Evolutionary conservation across 768 basidiomycete species (phyloP).

Genomic region (Lanmaoa pseudosensibilis): DNA sequence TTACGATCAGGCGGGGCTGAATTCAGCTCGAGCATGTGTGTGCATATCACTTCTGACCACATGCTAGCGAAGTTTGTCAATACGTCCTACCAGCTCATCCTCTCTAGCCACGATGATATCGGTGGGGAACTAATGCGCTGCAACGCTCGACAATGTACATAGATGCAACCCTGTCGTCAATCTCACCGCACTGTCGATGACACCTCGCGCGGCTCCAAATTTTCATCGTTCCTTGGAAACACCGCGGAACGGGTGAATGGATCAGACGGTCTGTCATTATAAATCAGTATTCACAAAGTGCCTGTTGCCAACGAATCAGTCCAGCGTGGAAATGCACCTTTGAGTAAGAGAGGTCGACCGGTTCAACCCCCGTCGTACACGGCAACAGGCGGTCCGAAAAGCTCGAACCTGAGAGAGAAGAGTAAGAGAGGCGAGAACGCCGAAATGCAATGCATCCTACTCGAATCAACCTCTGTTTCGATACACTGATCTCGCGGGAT

Average conservation of each 20-base stretch:
- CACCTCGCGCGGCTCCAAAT: neutral
- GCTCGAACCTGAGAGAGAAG: no score
- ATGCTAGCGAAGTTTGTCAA: no score
- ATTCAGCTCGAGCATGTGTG: no score
- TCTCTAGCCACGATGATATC: no score
- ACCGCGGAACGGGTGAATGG: slow-evolving; percentile 5
- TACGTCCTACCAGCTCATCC: no score
- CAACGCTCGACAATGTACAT: neutral
- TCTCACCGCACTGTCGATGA: neutral
- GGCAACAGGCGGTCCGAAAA: no score
- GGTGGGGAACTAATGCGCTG: neutral
- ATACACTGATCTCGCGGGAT: no score
- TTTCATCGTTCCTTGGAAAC: neutral
- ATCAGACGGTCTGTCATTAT: slow-evolving; percentile 6
- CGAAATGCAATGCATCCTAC: no score
- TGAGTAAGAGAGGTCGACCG: neutral
- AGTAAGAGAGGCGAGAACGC: no score
- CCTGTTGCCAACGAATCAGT: neutral
- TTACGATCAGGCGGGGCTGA: no score
- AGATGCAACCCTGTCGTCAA: neutral
- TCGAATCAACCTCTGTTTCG: no score
- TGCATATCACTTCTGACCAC: no score
- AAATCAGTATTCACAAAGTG: slow-evolving; percentile 4
- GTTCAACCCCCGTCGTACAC: neutral
- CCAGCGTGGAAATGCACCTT: neutral